phyloP scores from a whole-genome alignment of 331 rosid species.

The Acacia concinna region DNA sequence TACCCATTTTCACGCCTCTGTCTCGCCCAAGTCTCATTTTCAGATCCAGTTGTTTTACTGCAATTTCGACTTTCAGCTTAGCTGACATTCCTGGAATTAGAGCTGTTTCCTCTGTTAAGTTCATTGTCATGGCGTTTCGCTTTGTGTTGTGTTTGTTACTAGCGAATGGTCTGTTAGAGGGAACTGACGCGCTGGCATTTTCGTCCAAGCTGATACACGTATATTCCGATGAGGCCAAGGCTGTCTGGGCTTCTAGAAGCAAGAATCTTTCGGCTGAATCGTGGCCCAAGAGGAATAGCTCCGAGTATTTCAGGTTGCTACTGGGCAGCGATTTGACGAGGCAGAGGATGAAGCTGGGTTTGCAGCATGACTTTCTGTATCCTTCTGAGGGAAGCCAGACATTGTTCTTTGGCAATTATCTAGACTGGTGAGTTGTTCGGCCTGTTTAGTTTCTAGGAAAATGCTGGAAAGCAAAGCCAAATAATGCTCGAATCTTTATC shows the following conservation, averaged over 20 bases:
- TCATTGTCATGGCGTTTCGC: conserved; percentile 37
- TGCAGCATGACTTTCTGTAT: conserved; percentile 40
- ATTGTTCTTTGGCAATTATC: conserved; percentile 49
- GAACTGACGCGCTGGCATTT: conserved; percentile 33
- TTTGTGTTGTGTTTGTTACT: conserved; percentile 35
- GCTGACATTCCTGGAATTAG: background rate
- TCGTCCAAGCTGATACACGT: conserved; percentile 59
- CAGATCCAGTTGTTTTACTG: background rate
- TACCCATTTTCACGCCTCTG: background rate
- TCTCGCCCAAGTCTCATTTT: background rate
- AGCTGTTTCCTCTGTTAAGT: conserved; percentile 9
- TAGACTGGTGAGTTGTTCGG: conserved; percentile 46
- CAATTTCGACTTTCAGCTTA: background rate
- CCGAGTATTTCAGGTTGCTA: conserved; percentile 56
- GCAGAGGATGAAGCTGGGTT: conserved; percentile 50
- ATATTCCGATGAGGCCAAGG: conserved; percentile 54
- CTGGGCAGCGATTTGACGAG: conserved; percentile 42
- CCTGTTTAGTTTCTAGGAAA: conserved; percentile 25
- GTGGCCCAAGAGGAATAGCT: conserved; percentile 53
- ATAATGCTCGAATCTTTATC: conserved; percentile 18
- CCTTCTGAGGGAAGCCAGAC: conserved; percentile 59
- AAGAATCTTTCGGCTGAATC: conserved; percentile 31
- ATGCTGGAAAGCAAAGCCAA: background rate
- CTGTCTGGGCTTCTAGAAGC: conserved; percentile 34
- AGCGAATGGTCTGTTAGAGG: conserved; percentile 34